phyloP scores from a whole-genome alignment of 106 monocot genomes.

The Chionographis japonica region DNA sequence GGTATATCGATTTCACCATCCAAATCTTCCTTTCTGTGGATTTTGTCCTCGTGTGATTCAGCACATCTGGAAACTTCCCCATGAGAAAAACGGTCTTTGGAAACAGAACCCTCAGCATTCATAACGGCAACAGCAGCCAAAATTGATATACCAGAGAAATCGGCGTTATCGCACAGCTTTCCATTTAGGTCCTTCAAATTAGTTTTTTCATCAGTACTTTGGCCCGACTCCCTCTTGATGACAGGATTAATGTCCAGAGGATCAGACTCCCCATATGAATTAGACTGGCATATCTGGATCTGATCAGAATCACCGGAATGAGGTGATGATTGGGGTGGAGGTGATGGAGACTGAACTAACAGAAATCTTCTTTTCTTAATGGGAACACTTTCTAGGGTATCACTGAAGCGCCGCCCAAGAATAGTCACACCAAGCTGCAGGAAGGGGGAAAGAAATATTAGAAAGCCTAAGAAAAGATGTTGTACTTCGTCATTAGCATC shows the following conservation, averaged over 20 bases:
- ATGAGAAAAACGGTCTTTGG: constrained; percentile 9
- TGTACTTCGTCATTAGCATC: background rate
- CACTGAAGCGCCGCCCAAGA: constrained; percentile 80
- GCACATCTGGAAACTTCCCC: constrained; percentile 8
- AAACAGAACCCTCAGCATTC: constrained; percentile 12
- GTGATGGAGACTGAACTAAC: constrained; percentile 34
- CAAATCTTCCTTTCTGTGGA: constrained; percentile 2
- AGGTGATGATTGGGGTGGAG: constrained; percentile 20
- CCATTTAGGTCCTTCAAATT: constrained; percentile 2
- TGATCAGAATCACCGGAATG: constrained; percentile 15
- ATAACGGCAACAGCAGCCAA: constrained; percentile 65
- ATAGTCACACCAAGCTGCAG: constrained; percentile 80
- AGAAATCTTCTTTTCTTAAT: constrained; percentile 88
- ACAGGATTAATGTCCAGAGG: background rate
- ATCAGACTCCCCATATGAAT: constrained; percentile 5
- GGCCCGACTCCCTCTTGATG: background rate
- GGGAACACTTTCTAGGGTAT: constrained; percentile 57
- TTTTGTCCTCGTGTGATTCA: constrained; percentile 10
- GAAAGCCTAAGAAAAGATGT: constrained; percentile 4
- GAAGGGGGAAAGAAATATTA: constrained; percentile 11
- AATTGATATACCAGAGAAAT: constrained; percentile 95
- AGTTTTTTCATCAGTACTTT: constrained; percentile 1
- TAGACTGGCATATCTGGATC: background rate
- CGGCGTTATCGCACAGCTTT: constrained; percentile 20
- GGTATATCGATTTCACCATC: constrained; percentile 8